phyloP scores from a whole-genome alignment of 2,329 filamentous ascomycete species.

The Cladobotryum mycophilum region DNA sequence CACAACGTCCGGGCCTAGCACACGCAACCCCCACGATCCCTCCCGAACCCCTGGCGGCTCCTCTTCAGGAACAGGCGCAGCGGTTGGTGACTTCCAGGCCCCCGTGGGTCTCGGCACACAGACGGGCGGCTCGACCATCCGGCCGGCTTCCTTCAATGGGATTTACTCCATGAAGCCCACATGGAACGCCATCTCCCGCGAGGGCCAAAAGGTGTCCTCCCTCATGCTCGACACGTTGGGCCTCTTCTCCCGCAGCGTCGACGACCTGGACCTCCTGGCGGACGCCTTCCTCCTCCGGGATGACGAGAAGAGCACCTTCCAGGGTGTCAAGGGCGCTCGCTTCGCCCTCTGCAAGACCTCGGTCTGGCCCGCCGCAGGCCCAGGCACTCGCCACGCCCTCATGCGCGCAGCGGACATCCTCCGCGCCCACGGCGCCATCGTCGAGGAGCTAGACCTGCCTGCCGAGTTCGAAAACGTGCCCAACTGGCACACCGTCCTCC shows the following conservation, averaged over 20 bases:
- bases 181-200: slow-evolving; percentile 55
- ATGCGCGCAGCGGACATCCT: slow-evolving; percentile 35
- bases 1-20: slow-evolving; percentile 47
- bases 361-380: slow-evolving; percentile 43
- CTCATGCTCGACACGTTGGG: slow-evolving; percentile 57
- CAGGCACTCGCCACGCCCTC: slow-evolving; percentile 38
- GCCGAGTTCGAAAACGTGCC: slow-evolving; percentile 41
- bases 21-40: slow-evolving; percentile 58
- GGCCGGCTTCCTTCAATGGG: slow-evolving; percentile 59
- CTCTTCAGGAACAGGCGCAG: slow-evolving; percentile 59
- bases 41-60: slow-evolving; percentile 62
- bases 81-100: slow-evolving; percentile 58
- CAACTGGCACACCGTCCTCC: slow-evolving; percentile 46
- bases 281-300: slow-evolving; percentile 49
- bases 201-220: slow-evolving; percentile 55
- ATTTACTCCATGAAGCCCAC: slow-evolving; percentile 62
- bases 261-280: slow-evolving; percentile 51
- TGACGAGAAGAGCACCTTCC: slow-evolving; percentile 30
- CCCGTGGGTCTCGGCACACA: slow-evolving; percentile 58
- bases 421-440: slow-evolving; percentile 40
- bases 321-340: slow-evolving; percentile 39
- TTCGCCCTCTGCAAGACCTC: slow-evolving; percentile 50
- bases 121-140: slow-evolving; percentile 58
- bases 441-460: slow-evolving; percentile 51
- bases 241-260: slow-evolving; percentile 50